phyloP scores from a whole-genome alignment of 225 moss, liverwort and hornwort species.

The Sphagnum tenellum region DNA sequence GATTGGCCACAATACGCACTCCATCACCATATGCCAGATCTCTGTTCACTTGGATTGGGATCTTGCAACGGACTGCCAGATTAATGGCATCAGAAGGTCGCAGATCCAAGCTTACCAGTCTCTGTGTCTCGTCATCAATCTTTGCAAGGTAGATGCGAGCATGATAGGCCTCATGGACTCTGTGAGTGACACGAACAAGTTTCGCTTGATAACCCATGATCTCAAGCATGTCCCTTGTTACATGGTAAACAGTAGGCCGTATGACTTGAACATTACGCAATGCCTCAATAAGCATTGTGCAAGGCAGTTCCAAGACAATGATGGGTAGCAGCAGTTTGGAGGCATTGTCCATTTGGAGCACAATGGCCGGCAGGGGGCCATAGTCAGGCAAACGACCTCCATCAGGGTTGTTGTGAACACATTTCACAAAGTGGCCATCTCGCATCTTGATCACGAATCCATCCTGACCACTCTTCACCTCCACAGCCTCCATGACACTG shows the following conservation, averaged over 20 bases:
- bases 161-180: slow-evolving; percentile 55
- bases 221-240: slow-evolving; percentile 52
- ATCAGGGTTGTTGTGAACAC: slow-evolving; percentile 41
- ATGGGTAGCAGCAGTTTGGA: slow-evolving; percentile 44
- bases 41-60: slow-evolving; percentile 53
- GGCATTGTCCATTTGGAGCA: slow-evolving; percentile 48
- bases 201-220: slow-evolving; percentile 52
- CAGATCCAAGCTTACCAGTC: slow-evolving; percentile 41
- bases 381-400: slow-evolving; percentile 42
- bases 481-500: slow-evolving; percentile 44
- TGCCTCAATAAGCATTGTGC: slow-evolving; percentile 57
- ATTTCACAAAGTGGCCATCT: slow-evolving; percentile 43
- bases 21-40: slow-evolving; percentile 46
- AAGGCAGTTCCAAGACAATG: slow-evolving; percentile 47
- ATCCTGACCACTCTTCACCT: slow-evolving; percentile 43
- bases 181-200: slow-evolving; percentile 43
- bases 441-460: slow-evolving; percentile 50
- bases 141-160: slow-evolving; percentile 40
- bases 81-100: slow-evolving; percentile 54
- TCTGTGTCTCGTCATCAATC: slow-evolving; percentile 34
- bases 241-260: slow-evolving; percentile 48
- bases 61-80: slow-evolving; percentile 44
- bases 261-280: slow-evolving; percentile 49
- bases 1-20: slow-evolving; percentile 32
- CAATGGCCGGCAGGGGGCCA: slow-evolving; percentile 45